phyloP scores from a whole-genome alignment of 192 early-diverging fungal species.

The Coemansia asiatica region DNA sequence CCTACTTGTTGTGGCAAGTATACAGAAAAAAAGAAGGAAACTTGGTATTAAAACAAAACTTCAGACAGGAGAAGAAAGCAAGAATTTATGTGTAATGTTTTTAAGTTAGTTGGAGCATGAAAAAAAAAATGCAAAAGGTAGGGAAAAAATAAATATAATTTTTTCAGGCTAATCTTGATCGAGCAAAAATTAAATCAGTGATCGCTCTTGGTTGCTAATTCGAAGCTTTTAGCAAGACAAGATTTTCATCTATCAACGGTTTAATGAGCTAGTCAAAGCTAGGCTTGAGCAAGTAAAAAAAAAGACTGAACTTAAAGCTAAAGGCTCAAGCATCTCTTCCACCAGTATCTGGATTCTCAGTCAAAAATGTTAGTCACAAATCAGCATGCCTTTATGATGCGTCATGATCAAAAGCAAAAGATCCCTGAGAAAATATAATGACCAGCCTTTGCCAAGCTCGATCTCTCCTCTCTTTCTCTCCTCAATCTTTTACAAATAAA shows the following conservation, averaged over 20 bases:
- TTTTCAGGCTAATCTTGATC: background rate
- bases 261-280: no score
- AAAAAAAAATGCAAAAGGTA: constrained; percentile 10
- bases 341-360: no score
- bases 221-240: no score
- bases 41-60: background rate
- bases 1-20: background rate
- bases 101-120: background rate
- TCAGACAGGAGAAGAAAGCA: background rate
- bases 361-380: no score
- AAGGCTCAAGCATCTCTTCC: no score
- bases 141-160: background rate
- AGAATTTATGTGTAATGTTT: background rate
- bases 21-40: background rate
- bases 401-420: no score
- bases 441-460: no score
- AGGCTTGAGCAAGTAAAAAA: no score
- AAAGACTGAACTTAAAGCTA: no score
- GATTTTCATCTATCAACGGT: no score
- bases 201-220: background rate
- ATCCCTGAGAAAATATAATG: background rate
- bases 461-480: background rate
- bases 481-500: background rate
- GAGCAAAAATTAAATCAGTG: constrained; percentile 9
- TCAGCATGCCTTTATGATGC: no score